These are phyloP conservation scores for Pilaira anomala DNA, from an alignment of 192 early-diverging fungal genomes.

Conservation along the genomic window DNA sequence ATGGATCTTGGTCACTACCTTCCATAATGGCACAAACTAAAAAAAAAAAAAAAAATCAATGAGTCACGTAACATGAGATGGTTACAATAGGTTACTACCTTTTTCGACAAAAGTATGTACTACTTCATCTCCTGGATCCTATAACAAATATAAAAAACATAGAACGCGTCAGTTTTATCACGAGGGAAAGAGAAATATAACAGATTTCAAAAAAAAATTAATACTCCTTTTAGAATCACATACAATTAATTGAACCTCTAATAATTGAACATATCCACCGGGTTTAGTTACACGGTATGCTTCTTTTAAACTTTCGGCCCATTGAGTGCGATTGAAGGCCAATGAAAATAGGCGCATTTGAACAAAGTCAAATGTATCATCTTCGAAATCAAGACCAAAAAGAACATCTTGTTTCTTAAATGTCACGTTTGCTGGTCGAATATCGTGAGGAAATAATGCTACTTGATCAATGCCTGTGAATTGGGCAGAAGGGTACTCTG, in stretches of 20 bases:
- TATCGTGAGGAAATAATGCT: slow-evolving; percentile 19
- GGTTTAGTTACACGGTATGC: slow-evolving; percentile 26
- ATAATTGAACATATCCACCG: slow-evolving; percentile 28
- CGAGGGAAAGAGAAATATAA: background rate
- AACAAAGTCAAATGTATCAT: slow-evolving; percentile 33
- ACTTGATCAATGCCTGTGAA: slow-evolving; percentile 11
- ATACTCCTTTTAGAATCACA: background rate
- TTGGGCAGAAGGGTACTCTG: slow-evolving; percentile 3
- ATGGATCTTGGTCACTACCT: background rate
- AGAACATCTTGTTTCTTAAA: slow-evolving; percentile 24
- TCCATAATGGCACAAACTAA: slow-evolving; percentile 8
- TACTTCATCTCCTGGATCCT: slow-evolving; percentile 17
- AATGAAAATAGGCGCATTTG: slow-evolving; percentile 27
- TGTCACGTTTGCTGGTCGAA: slow-evolving; percentile 23
- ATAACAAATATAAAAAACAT: background rate
- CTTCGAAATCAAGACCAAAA: slow-evolving; percentile 18
- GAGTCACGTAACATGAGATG: background rate
- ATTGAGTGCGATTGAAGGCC: slow-evolving; percentile 14
- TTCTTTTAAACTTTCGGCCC: slow-evolving; percentile 19
- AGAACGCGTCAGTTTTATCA: background rate
- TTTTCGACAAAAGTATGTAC: slow-evolving; percentile 8
- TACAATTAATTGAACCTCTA: slow-evolving; percentile 31
- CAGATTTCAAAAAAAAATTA: background rate
- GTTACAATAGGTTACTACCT: background rate
- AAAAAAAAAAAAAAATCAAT: background rate